Evolutionary conservation across 2,329 filamentous ascomycete genomes (phyloP), one percentile per base, ranked within the genome.

Genomic region (Zalaria sp.): DNA sequence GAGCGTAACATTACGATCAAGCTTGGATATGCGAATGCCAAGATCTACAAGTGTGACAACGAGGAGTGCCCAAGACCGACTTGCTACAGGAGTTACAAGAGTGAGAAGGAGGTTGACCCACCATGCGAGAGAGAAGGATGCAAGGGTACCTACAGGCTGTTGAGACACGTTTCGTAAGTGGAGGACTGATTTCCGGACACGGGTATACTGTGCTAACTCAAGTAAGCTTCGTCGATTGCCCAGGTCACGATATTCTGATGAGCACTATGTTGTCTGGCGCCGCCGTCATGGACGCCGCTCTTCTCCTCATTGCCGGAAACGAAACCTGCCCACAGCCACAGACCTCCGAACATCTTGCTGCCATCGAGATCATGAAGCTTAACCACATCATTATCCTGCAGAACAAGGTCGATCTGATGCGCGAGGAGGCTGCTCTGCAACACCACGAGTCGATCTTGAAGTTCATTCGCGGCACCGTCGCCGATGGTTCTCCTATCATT

Each of bases 181-280:
- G 6, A 18, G 18, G 18, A 18, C 18, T 18, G 18, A 18, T 38
- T 18, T 11, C 34, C 35, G n/a, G n/a, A 18, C 11, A 11, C 25
- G 27, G 28, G 5, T 11, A 11, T 18, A 18, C 18, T 18, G 18
- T 18, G 18, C 18, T 18, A 18, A 18, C 18, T 18, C 6, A 1
- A 34, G 35, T 4, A 45, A 60, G 85, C 10, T 98, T 96, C 63
- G 91, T 96, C 53, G 91, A 96, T 66, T 96, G 91, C 73, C 91
- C 91, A 43, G 91, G 91, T 66, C 91, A 98, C 84, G 91, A 98
- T 69, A 98, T 98, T 87, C 88, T 98, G 64, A 98, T 98, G 91
- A 96, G 89, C 68, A 98, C 91, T 56, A 98, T 98, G 91, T 81
- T 98, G 73, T 98, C 91, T 59, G 91, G 91, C 59, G 91, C 91